phyloP scores from a whole-genome alignment of 352 stramenopile species.

The Pythium aristosporum region DNA sequence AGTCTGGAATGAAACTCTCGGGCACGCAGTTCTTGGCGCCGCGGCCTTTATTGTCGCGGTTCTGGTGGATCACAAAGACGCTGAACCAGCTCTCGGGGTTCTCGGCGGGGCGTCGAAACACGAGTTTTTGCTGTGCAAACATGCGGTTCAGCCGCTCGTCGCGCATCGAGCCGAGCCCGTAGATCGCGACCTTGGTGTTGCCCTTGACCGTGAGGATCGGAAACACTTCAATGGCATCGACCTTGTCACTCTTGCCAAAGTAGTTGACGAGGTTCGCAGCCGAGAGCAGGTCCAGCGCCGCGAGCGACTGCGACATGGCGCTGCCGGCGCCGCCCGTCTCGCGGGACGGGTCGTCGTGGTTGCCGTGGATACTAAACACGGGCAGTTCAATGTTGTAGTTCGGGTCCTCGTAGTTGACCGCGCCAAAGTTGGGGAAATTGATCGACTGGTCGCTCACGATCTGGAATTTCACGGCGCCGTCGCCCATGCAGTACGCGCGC shows the following conservation, averaged over 20 bases:
- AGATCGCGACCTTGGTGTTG: constrained; percentile 94
- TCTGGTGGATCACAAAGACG: constrained; percentile 99
- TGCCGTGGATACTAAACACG: constrained; percentile 99
- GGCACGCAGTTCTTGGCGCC: constrained; percentile 97
- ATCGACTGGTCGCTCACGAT: constrained; percentile 90
- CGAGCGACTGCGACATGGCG: constrained; percentile 71
- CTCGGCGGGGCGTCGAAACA: constrained; percentile 88
- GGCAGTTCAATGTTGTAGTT: constrained; percentile 94
- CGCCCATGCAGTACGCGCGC: constrained; percentile 93
- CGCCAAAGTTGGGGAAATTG: constrained; percentile 89
- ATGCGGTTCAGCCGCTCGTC: constrained; percentile 98
- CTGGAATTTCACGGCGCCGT: constrained; percentile 81
- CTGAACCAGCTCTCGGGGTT: constrained; percentile 93
- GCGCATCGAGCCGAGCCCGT: constrained; percentile 97
- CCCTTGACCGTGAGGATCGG: constrained; percentile 97
- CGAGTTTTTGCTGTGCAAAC: constrained; percentile 95
- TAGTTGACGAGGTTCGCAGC: constrained; percentile 98
- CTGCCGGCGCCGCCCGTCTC: constrained; percentile 63
- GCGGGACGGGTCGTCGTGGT: constrained; percentile 98
- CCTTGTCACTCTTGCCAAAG: constrained; percentile 93
- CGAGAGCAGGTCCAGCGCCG: constrained; percentile 94
- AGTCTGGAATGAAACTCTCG: constrained; percentile 98
- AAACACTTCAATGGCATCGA: constrained; percentile 95
- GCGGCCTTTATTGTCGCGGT: constrained; percentile 91
- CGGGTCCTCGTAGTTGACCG: constrained; percentile 97